These are phyloP conservation scores for Jackrogersella multiformis DNA, from an alignment of 495 filamentous ascomycete genomes.

Conservation along the genomic window DNA sequence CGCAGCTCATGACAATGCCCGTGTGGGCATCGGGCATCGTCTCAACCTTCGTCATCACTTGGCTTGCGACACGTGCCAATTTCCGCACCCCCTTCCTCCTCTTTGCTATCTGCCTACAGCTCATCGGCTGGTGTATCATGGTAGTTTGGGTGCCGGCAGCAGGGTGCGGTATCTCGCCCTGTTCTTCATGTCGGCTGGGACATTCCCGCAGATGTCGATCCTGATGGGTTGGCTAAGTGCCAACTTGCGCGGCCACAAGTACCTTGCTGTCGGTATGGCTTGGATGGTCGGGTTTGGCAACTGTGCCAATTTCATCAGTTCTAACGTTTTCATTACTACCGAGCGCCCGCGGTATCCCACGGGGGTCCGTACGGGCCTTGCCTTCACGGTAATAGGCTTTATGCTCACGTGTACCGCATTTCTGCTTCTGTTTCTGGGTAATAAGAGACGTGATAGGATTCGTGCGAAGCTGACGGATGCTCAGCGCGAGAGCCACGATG, in stretches of 20 bases:
- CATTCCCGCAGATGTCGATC: constrained; percentile 42
- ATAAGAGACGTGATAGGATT: constrained; percentile 24
- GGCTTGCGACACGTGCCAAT: constrained; percentile 26
- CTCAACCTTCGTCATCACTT: constrained; percentile 31
- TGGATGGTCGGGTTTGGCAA: constrained; percentile 67
- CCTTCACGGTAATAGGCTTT: constrained; percentile 37
- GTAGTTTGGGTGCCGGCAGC: constrained; percentile 19
- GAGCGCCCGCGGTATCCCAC: constrained; percentile 59
- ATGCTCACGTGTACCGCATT: constrained; percentile 22
- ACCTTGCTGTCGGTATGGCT: constrained; percentile 64
- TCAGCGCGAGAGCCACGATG: constrained; percentile 27
- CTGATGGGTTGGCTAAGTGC: constrained; percentile 41
- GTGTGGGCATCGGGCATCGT: constrained; percentile 31
- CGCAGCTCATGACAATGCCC: constrained; percentile 39
- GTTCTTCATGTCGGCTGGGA: constrained; percentile 40
- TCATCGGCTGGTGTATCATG: constrained; percentile 47
- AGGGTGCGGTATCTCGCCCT: constrained; percentile 37
- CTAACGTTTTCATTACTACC: constrained; percentile 54
- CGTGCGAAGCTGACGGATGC: constrained; percentile 25
- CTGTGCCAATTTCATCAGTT: constrained; percentile 66
- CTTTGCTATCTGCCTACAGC: constrained; percentile 28
- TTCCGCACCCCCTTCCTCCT: constrained; percentile 39
- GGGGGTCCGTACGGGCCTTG: constrained; percentile 49
- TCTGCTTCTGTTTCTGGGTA: constrained; percentile 1
- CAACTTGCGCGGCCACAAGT: constrained; percentile 64